Conservation (phyloP, 169 alveolate genomes). For the Cryptosporidium bovis region DNA sequence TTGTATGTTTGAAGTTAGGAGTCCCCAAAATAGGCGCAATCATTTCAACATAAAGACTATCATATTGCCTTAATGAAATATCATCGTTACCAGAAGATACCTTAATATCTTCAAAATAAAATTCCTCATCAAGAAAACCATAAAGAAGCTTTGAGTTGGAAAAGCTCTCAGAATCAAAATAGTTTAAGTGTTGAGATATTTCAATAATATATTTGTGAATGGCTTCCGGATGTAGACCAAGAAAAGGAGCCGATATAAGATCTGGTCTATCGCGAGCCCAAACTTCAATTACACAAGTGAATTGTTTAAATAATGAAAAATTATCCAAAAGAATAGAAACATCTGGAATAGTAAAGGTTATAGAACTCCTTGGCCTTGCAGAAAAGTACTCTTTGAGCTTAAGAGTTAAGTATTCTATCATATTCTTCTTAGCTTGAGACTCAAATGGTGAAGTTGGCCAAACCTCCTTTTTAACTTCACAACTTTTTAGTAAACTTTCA, state of each 20-base stretch:
- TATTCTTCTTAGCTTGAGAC: not conserved
- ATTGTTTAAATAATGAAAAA: not conserved
- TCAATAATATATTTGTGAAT: not conserved
- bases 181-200: not conserved
- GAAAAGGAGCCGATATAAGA: conserved; percentile 34
- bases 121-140: conserved; percentile 1
- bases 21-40: not conserved
- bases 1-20: not conserved
- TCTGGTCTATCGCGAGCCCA: conserved; percentile 61
- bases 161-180: not conserved
- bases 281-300: conserved; percentile 2
- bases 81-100: not conserved
- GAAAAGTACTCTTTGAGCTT: conserved; percentile 21
- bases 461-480: conserved; percentile 13
- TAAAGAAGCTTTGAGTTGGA: not conserved
- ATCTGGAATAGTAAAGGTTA: conserved; percentile 23
- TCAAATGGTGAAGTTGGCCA: not conserved
- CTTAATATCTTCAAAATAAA: not conserved
- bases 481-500: not conserved
- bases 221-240: conserved; percentile 6
- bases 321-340: conserved; percentile 27
- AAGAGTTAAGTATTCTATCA: conserved; percentile 5
- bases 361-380: conserved; percentile 10
- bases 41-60: not conserved
- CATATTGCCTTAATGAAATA: conserved; percentile 1